A percentile compares a stretch with the other conserved stretches of the same genome.
Evolutionary conservation across 768 basidiomycete species (phyloP).

Genomic region (Rubroboletus satanas): DNA sequence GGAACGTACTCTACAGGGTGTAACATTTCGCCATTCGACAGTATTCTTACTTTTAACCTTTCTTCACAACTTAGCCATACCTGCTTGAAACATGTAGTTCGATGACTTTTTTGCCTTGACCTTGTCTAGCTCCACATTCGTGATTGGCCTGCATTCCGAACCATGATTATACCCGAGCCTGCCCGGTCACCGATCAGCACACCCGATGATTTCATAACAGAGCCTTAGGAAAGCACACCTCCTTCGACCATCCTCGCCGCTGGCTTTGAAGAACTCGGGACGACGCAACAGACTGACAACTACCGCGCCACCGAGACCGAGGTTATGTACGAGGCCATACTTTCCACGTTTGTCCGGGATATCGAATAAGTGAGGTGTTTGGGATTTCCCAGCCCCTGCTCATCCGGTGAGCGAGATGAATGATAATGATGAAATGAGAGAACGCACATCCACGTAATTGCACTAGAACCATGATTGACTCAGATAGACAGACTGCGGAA

Average conservation of each 20-base stretch:
- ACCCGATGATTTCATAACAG: not conserved
- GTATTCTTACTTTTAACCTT: no score
- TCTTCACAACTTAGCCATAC: slow-evolving; percentile 35
- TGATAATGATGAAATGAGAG: no score
- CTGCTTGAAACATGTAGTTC: slow-evolving; percentile 28
- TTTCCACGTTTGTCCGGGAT: slow-evolving; percentile 61
- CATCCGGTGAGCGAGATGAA: not conserved
- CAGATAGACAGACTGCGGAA: not conserved
- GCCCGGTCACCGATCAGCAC: not conserved
- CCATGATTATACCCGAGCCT: slow-evolving; percentile 82
- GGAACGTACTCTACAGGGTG: not conserved
- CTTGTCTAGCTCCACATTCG: slow-evolving; percentile 61
- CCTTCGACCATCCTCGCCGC: slow-evolving; percentile 58
- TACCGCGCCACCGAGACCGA: slow-evolving; percentile 77
- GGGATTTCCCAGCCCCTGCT: slow-evolving; percentile 75
- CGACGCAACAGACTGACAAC: slow-evolving; percentile 70
- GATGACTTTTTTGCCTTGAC: slow-evolving; percentile 68
- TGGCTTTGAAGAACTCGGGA: slow-evolving; percentile 67
- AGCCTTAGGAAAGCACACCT: slow-evolving; percentile 37
- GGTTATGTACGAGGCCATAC: slow-evolving; percentile 74
- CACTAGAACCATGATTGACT: slow-evolving; percentile 41
- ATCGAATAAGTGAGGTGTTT: slow-evolving; percentile 65
- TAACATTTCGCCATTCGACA: not conserved
- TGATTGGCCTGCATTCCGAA: slow-evolving; percentile 57
- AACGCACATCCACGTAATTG: slow-evolving; percentile 61